phyloP scores from a whole-genome alignment of 345 rosid genomes.

The Ricinus communis region DNA sequence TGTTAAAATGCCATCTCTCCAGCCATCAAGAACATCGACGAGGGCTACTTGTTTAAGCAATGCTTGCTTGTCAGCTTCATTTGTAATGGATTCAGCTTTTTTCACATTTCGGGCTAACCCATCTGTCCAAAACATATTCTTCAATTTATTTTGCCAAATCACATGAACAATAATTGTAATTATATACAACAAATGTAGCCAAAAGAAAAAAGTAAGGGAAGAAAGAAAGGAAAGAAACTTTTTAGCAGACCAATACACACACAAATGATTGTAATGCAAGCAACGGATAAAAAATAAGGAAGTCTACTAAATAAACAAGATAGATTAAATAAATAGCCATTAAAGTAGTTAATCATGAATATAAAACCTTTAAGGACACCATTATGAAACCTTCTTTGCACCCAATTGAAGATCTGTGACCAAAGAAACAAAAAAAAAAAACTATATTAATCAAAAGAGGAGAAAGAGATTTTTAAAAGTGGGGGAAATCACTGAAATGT shows the following conservation, averaged over 20 bases:
- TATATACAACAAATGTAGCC: neutral
- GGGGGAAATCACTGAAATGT: neutral
- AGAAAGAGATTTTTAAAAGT: too few species aligned
- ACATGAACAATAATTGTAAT: neutral
- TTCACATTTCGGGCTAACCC: slow-evolving; percentile 46
- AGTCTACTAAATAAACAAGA: neutral
- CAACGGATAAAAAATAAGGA: neutral
- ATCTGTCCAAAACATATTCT: slow-evolving; percentile 27
- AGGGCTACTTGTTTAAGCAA: slow-evolving; percentile 64
- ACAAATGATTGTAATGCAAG: neutral
- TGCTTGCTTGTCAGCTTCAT: slow-evolving; percentile 55
- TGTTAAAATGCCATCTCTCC: slow-evolving; percentile 80
- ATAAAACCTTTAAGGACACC: slow-evolving; percentile 60
- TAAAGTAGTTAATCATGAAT: neutral
- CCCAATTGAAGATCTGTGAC: slow-evolving; percentile 81
- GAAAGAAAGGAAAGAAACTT: neutral
- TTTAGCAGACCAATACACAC: neutral
- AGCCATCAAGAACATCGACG: slow-evolving; percentile 67
- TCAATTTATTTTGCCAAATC: neutral
- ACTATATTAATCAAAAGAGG: neutral
- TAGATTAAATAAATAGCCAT: neutral
- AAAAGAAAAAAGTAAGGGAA: neutral
- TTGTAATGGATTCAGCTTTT: slow-evolving; percentile 51
- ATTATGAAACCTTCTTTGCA: slow-evolving; percentile 70
- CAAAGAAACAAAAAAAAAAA: slow-evolving; percentile 18